phyloP scores from a whole-genome alignment of 2,329 filamentous ascomycete genomes.

The Fusarium sp. region DNA sequence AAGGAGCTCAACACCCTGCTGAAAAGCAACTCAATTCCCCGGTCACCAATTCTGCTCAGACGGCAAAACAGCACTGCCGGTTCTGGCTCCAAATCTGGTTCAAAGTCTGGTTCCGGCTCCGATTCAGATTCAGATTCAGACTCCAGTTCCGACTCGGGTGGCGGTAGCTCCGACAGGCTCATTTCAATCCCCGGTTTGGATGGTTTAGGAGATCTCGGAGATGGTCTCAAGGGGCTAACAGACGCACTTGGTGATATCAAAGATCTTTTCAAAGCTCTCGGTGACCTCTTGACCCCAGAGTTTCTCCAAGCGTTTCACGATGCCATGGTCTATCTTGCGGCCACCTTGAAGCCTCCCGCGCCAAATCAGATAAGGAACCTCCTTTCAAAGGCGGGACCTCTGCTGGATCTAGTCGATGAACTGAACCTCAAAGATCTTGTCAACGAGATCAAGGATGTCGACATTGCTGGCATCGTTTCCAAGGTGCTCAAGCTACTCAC shows the following conservation, averaged over 20 bases:
- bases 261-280: slow-evolving; percentile 50
- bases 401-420: slow-evolving; percentile 51
- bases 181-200: slow-evolving; percentile 36
- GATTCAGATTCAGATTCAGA: not conserved
- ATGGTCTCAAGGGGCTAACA: slow-evolving; percentile 46
- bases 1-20: slow-evolving; percentile 61
- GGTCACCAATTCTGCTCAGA: slow-evolving; percentile 21
- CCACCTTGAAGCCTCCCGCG: slow-evolving; percentile 57
- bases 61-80: slow-evolving; percentile 36
- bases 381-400: slow-evolving; percentile 49
- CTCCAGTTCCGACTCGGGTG: slow-evolving; percentile 7
- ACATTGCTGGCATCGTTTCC: slow-evolving; percentile 52
- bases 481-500: slow-evolving; percentile 52
- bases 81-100: slow-evolving; percentile 3
- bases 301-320: slow-evolving; percentile 60
- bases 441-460: slow-evolving; percentile 51
- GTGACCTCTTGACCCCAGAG: slow-evolving; percentile 55
- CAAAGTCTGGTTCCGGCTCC: slow-evolving; percentile 5
- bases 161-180: slow-evolving; percentile 2
- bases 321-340: slow-evolving; percentile 58
- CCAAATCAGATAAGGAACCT: slow-evolving; percentile 51
- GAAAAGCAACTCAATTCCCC: slow-evolving; percentile 47
- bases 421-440: slow-evolving; percentile 56
- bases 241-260: slow-evolving; percentile 45
- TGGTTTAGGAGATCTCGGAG: slow-evolving; percentile 36